Evolutionary conservation across 2,329 filamentous ascomycete genomes (phyloP).

Genomic region (Paraconiothyrium brasiliense): DNA sequence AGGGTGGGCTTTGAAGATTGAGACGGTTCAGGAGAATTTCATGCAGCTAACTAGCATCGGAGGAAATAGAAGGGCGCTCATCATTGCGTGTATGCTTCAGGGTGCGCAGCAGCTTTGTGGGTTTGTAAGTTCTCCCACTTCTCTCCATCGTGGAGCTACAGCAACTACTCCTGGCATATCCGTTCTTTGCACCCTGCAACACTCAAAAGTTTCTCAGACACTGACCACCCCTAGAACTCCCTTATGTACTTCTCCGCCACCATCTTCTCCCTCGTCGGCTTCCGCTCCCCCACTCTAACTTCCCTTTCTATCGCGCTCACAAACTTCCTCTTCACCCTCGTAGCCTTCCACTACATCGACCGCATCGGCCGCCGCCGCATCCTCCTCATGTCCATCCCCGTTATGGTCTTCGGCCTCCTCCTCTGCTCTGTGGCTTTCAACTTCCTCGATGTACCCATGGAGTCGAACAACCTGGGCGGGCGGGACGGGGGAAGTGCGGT

Average conservation of each 20-base stretch:
- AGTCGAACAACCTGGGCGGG: slow-evolving; percentile 61
- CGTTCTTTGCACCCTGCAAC: background rate
- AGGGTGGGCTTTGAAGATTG: slow-evolving; percentile 49
- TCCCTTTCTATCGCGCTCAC: slow-evolving; percentile 56
- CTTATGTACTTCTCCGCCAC: slow-evolving; percentile 61
- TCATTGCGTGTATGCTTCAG: slow-evolving; percentile 87
- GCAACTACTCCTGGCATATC: no score
- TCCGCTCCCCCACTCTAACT: slow-evolving; percentile 55
- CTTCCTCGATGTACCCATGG: slow-evolving; percentile 62
- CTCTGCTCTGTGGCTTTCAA: slow-evolving; percentile 78
- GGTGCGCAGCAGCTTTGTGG: slow-evolving; percentile 86
- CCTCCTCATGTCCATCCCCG: slow-evolving; percentile 81
- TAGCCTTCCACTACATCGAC: slow-evolving; percentile 57
- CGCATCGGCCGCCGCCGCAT: slow-evolving; percentile 63
- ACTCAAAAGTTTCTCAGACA: background rate
- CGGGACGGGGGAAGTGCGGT: slow-evolving; percentile 20
- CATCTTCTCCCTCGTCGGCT: slow-evolving; percentile 58
- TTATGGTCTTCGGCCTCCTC: slow-evolving; percentile 80
- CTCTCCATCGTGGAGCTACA: background rate
- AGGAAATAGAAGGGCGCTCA: slow-evolving; percentile 76
- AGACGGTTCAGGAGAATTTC: slow-evolving; percentile 64
- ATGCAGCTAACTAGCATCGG: slow-evolving; percentile 53
- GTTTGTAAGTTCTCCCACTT: slow-evolving; percentile 43
- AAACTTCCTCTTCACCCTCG: slow-evolving; percentile 58
- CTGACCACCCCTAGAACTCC: slow-evolving; percentile 47